Conservation (phyloP, 2,329 filamentous ascomycete species). For the Pestalotiopsis sp. region DNA sequence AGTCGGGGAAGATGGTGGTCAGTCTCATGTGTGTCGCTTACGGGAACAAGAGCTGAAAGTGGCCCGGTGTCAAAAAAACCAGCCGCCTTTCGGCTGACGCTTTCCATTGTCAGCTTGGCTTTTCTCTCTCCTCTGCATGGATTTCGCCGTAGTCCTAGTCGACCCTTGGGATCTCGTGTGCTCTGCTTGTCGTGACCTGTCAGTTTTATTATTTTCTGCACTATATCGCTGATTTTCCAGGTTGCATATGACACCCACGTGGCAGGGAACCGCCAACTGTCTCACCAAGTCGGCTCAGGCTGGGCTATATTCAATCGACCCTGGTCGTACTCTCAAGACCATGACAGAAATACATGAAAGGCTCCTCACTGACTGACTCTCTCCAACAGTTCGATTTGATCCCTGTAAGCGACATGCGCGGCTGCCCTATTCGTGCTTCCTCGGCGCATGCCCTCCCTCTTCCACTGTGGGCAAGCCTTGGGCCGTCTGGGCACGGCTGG, state of each 20-base stretch:
- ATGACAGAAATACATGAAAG: neutral
- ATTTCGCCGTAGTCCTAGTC: neutral
- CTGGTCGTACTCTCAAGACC: neutral
- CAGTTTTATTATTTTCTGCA: neutral
- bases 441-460: neutral
- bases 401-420: neutral
- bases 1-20: neutral
- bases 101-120: neutral
- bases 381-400: neutral
- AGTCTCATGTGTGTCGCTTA: neutral
- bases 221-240: neutral
- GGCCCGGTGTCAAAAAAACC: neutral
- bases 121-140: neutral
- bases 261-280: neutral
- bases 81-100: neutral
- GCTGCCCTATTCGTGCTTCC: neutral
- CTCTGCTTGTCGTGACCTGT: neutral
- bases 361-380: neutral
- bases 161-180: neutral
- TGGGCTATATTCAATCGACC: neutral
- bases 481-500: neutral
- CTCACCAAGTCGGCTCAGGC: neutral
- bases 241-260: neutral
- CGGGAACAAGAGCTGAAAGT: neutral
- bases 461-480: neutral